These are phyloP conservation scores for Tricholoma furcatifolium DNA, from an alignment of 768 basidiomycete genomes.

Conservation along the genomic window DNA sequence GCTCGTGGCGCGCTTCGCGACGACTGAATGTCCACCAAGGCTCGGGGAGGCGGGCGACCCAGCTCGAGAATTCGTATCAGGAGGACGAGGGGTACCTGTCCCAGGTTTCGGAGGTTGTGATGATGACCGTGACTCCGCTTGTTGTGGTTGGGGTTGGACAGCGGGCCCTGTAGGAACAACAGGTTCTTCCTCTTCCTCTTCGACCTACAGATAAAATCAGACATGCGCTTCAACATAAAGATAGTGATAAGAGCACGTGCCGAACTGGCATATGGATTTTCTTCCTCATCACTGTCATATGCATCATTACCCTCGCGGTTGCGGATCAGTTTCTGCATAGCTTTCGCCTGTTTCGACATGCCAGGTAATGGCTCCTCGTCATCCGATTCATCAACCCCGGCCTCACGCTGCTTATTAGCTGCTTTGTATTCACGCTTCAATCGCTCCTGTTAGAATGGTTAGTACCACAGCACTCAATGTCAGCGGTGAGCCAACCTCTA, in stretches of 20 bases:
- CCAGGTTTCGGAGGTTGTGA: constrained; percentile 44
- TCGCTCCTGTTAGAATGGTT: constrained; percentile 56
- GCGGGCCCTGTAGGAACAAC: constrained; percentile 37
- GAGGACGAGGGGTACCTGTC: constrained; percentile 26
- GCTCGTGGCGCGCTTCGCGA: constrained; percentile 84
- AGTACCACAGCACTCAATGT: constrained; percentile 5
- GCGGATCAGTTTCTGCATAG: constrained; percentile 83
- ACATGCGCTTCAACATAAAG: neutral
- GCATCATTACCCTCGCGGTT: constrained; percentile 79
- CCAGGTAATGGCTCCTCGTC: constrained; percentile 58
- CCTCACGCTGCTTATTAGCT: constrained; percentile 74
- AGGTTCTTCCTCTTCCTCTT: constrained; percentile 73
- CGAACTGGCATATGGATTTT: constrained; percentile 81
- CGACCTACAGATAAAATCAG: constrained; percentile 39
- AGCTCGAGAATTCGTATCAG: constrained; percentile 47
- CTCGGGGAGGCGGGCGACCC: constrained; percentile 58
- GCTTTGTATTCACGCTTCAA: constrained; percentile 78
- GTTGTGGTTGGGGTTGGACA: constrained; percentile 47
- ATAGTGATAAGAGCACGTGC: constrained; percentile 38
- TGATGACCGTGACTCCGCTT: constrained; percentile 42
- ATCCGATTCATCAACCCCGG: constrained; percentile 70
- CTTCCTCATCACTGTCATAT: constrained; percentile 82
- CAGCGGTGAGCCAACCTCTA: constrained; percentile 51
- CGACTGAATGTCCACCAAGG: constrained; percentile 73
- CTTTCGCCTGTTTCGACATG: constrained; percentile 69